Evolutionary conservation across 352 stramenopile genomes (phyloP).

Genomic region (Peronospora belbahrii): DNA sequence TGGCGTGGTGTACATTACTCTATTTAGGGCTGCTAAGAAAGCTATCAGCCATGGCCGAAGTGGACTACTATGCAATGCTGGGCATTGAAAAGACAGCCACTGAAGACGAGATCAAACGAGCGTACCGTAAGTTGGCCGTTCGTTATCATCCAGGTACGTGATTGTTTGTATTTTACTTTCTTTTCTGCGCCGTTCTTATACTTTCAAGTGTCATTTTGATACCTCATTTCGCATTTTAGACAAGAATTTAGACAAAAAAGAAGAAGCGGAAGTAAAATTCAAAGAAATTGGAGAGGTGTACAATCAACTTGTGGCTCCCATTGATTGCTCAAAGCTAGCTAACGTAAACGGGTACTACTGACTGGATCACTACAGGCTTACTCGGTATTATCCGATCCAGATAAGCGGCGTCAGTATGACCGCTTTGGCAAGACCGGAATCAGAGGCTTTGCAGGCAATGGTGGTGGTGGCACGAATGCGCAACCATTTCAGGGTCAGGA

Average conservation of each 20-base stretch:
- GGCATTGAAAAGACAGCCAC: slow-evolving; percentile 59
- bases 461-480: slow-evolving; percentile 29
- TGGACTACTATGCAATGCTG: slow-evolving; percentile 68
- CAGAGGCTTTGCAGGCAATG: slow-evolving; percentile 28
- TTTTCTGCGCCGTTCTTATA: not conserved
- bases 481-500: slow-evolving; percentile 63
- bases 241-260: slow-evolving; percentile 87
- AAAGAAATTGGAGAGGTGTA: slow-evolving; percentile 78
- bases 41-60: slow-evolving; percentile 33
- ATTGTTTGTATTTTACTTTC: not conserved
- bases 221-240: slow-evolving; percentile 29
- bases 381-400: slow-evolving; percentile 84
- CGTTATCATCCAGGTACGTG: slow-evolving; percentile 76
- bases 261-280: slow-evolving; percentile 85
- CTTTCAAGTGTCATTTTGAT: slow-evolving; percentile 1
- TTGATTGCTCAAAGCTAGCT: not conserved
- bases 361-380: slow-evolving; percentile 55
- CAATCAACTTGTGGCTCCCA: not conserved
- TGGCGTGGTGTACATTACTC: not conserved
- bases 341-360: not conserved
- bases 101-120: slow-evolving; percentile 75
- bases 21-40: no score
- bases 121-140: slow-evolving; percentile 84
- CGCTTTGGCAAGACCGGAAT: slow-evolving; percentile 83
- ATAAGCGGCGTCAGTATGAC: slow-evolving; percentile 87